Evolutionary conservation across 2,329 filamentous ascomycete species (phyloP).

Genomic region (Trichoderma koningii): DNA sequence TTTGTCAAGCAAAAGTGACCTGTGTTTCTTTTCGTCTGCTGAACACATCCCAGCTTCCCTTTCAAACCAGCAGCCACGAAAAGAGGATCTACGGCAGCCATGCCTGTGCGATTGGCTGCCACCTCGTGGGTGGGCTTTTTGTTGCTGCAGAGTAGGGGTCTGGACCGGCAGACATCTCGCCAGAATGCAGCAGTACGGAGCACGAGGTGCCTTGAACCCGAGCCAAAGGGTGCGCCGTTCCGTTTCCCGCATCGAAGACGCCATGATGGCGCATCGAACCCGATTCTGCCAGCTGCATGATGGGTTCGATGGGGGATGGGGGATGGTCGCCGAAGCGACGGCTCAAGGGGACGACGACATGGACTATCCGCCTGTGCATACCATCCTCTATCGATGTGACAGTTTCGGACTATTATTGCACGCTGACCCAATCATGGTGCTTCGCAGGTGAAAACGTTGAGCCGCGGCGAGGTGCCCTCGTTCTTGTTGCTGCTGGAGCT

Average conservation of each 20-base stretch:
- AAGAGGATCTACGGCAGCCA: conserved; percentile 24
- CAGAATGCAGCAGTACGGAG: background rate
- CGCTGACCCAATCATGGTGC: background rate
- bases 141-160: conserved; percentile 2
- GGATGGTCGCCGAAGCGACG: conserved; percentile 7
- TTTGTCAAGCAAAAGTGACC: conserved; percentile 7
- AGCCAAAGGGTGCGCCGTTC: too few species aligned
- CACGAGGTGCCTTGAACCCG: too few species aligned
- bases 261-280: conserved; percentile 4
- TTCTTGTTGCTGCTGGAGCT: too few species aligned
- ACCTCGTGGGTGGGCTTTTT: conserved; percentile 1
- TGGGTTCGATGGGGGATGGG: background rate
- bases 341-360: conserved; percentile 5
- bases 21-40: background rate
- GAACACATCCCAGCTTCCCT: conserved; percentile 10
- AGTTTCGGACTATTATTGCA: too few species aligned
- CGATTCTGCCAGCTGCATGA: conserved; percentile 9
- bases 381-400: background rate
- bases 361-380: background rate
- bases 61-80: conserved; percentile 20
- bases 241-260: conserved; percentile 3
- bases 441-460: background rate
- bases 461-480: too few species aligned
- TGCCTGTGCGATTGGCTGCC: conserved; percentile 21
- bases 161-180: conserved; percentile 14